phyloP scores from a whole-genome alignment of 805 yeast species.

The Hanseniaspora lindneri region DNA sequence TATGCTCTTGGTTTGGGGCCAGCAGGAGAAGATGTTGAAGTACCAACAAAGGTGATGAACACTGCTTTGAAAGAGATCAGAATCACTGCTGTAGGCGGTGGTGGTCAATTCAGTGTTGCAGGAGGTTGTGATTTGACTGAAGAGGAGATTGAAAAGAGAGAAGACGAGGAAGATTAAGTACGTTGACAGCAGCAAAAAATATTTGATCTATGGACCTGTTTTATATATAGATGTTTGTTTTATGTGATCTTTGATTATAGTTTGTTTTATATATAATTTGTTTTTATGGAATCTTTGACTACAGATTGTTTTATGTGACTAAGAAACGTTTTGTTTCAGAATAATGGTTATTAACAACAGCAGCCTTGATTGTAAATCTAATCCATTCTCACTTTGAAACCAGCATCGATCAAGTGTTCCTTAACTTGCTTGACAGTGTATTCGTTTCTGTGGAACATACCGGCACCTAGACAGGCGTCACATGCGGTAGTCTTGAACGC shows the following conservation, averaged over 20 bases:
- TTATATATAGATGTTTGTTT: too few species aligned
- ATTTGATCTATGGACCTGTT: too few species aligned
- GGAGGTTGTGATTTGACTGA: conserved; percentile 51
- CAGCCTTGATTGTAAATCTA: too few species aligned
- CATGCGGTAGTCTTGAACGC: conserved; percentile 71
- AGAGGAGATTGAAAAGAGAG: conserved; percentile 34
- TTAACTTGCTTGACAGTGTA: conserved; percentile 81
- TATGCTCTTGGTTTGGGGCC: conserved; percentile 94
- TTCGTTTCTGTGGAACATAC: conserved; percentile 94
- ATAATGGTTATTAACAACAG: too few species aligned
- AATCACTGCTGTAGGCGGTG: conserved; percentile 70
- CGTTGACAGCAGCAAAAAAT: too few species aligned
- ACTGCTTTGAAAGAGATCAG: conserved; percentile 81
- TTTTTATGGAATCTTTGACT: too few species aligned
- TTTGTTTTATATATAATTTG: too few species aligned
- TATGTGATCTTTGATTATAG: too few species aligned
- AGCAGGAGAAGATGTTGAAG: conserved; percentile 69
- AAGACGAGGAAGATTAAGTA: conserved; percentile 44
- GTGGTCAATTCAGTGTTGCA: conserved; percentile 89
- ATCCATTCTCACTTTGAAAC: conserved; percentile 67
- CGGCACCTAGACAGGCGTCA: conserved; percentile 98
- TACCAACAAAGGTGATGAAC: conserved; percentile 80
- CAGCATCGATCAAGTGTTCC: conserved; percentile 43
- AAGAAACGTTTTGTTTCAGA: too few species aligned
- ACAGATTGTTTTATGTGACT: too few species aligned